A percentile compares a stretch with the other conserved stretches of the same genome.
Conservation (phyloP, 2,329 filamentous ascomycete genomes). For the Pestalotiopsis sp. region DNA sequence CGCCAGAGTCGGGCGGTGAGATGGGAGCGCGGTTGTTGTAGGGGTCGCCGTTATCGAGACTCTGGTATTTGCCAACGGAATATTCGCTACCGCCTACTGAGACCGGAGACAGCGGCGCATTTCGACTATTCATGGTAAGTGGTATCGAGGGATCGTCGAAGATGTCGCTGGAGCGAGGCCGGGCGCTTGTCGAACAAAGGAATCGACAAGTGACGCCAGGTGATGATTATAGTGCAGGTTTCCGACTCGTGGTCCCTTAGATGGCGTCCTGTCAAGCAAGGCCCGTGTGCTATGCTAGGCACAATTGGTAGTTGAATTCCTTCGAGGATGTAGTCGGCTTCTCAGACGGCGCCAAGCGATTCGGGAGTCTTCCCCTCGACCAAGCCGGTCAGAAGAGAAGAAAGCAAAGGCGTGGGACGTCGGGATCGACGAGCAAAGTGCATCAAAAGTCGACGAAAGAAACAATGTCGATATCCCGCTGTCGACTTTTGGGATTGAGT, state of each 20-base stretch:
- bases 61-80: conserved; percentile 71
- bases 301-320: not conserved
- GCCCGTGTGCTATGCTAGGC: not conserved
- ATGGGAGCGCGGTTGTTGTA: conserved; percentile 60
- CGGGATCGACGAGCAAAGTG: not conserved
- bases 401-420: not conserved
- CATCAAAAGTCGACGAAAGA: not conserved
- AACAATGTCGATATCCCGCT: not conserved
- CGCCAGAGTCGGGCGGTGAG: conserved; percentile 71
- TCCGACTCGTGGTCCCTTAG: not conserved
- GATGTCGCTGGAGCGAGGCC: conserved; percentile 18
- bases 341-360: not conserved
- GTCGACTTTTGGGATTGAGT: not conserved
- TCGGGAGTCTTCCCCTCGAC: not conserved
- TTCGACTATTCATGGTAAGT: conserved; percentile 68
- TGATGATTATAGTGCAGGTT: not conserved
- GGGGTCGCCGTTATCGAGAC: conserved; percentile 52
- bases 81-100: conserved; percentile 85
- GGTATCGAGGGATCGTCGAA: conserved; percentile 12
- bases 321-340: not conserved
- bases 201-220: conserved; percentile 14
- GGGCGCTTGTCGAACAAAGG: conserved; percentile 22
- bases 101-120: conserved; percentile 79
- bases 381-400: not conserved
- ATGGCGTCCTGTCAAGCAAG: not conserved